These are phyloP conservation scores for Solanum acaule DNA, from an alignment of 257 asterid genomes.

Conservation along the genomic window DNA sequence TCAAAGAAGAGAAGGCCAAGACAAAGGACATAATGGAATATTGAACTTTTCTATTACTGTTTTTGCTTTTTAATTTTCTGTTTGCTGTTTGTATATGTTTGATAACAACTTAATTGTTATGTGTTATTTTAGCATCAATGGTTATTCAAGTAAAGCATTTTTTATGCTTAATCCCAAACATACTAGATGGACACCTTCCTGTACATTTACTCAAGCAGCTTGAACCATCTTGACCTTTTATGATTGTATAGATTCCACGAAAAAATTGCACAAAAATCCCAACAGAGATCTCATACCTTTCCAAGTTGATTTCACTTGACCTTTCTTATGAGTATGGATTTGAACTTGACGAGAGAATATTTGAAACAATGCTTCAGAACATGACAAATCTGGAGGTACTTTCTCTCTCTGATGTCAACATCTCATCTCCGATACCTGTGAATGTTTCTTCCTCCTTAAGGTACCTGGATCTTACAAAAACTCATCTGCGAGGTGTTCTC, in stretches of 20 bases:
- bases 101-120: neutral
- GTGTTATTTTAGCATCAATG: neutral
- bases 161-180: too few species aligned
- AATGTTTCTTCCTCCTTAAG: neutral
- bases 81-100: neutral
- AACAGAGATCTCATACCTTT: neutral
- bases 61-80: neutral
- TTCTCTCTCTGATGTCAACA: neutral
- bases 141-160: neutral
- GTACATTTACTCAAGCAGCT: too few species aligned
- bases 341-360: neutral
- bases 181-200: too few species aligned
- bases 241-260: too few species aligned
- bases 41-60: neutral
- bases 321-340: neutral
- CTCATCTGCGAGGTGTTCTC: neutral
- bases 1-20: neutral
- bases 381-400: neutral
- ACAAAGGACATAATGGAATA: neutral
- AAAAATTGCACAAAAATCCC: neutral
- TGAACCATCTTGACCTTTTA: too few species aligned
- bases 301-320: neutral
- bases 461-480: accelerated
- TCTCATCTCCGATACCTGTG: neutral
- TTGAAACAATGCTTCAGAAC: neutral